Evolutionary conservation across 1,284 basidiomycete species (phyloP), one percentile per base, ranked within the genome.

Genomic region (Ceratobasidium sp.): DNA sequence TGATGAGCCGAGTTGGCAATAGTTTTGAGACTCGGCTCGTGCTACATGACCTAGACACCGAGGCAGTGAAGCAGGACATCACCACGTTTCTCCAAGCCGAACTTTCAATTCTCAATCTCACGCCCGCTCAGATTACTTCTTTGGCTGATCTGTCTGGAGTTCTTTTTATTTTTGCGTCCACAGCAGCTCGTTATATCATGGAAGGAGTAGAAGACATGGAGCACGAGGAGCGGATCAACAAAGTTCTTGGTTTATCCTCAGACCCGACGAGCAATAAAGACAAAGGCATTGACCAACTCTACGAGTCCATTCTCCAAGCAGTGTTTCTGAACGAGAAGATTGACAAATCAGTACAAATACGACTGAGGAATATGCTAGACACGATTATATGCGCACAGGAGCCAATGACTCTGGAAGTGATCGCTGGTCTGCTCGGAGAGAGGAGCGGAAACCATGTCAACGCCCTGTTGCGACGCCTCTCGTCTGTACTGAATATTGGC

Each of bases 341-440:
- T 1, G 31, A n/a, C 22, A 43, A 56, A 22, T 17, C 15, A 29
- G 42, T 55, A 15, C 38, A 31, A 6, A 42, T 32, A 4, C 13
- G 38, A 35, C 62, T 62, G 25, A 70, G 47, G 40, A 38, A 8
- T 5, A 27, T 60, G 10, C 42, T 60, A 8, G 38, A n/a, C 22
- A 32, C 13, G 42, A n/a, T n/a, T n/a, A n/a, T n/a, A n/a, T n/a
- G n/a, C n/a, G n/a, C n/a, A n/a, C n/a, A n/a, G n/a, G n/a, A 58
- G 8, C 40, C 56, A 4, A 13, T 58, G 25, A 12, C 27, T 17
- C 12, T 58, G 25, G 25, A 43, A 7, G 40, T 15, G 7, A 32
- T 58, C n/a, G 42, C 56, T 10, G 27, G 7, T n/a, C n/a, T 58
- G 4, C 34, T 20, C 1, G 40, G 38, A 7, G 1, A 42, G 15